Evolutionary conservation across 106 monocot genomes (phyloP).

Genomic region (Iris macrosiphon): DNA sequence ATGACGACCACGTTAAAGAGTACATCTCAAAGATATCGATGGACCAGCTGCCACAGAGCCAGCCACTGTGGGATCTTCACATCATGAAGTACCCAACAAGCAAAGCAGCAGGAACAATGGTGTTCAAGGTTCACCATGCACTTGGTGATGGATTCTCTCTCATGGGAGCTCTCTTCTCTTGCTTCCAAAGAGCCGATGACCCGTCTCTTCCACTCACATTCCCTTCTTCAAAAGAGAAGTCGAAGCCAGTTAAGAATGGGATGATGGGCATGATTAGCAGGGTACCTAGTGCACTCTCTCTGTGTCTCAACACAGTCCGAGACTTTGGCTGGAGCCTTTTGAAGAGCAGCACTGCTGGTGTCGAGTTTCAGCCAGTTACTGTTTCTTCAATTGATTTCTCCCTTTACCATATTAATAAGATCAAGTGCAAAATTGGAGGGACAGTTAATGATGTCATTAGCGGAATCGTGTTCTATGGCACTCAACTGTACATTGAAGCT

Average conservation of each 20-base stretch:
- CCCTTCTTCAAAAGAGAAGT: constrained; percentile 12
- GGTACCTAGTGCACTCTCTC: constrained; percentile 1
- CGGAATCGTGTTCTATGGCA: constrained; percentile 62
- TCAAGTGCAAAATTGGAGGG: constrained; percentile 45
- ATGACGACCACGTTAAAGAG: constrained; percentile 36
- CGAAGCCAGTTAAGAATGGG: background rate
- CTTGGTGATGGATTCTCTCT: constrained; percentile 76
- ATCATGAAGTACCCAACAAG: constrained; percentile 65
- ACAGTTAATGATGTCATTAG: constrained; percentile 64
- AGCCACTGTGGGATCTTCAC: constrained; percentile 60
- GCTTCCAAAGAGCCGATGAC: constrained; percentile 48
- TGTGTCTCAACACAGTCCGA: constrained; percentile 27
- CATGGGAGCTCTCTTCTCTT: constrained; percentile 65
- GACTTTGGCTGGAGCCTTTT: constrained; percentile 49
- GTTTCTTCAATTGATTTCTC: constrained; percentile 31
- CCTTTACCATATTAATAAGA: constrained; percentile 30
- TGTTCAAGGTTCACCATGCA: constrained; percentile 83
- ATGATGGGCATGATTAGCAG: background rate
- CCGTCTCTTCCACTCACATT: constrained; percentile 65
- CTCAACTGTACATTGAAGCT: constrained; percentile 37
- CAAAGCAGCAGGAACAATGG: constrained; percentile 23
- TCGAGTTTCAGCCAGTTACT: constrained; percentile 35
- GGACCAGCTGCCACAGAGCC: constrained; percentile 21
- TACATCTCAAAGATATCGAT: constrained; percentile 44
- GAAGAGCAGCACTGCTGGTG: constrained; percentile 46